Base-by-base conservation (phyloP, 1,139 yeast genomes). In the Debaryomyces coudertii region DNA sequence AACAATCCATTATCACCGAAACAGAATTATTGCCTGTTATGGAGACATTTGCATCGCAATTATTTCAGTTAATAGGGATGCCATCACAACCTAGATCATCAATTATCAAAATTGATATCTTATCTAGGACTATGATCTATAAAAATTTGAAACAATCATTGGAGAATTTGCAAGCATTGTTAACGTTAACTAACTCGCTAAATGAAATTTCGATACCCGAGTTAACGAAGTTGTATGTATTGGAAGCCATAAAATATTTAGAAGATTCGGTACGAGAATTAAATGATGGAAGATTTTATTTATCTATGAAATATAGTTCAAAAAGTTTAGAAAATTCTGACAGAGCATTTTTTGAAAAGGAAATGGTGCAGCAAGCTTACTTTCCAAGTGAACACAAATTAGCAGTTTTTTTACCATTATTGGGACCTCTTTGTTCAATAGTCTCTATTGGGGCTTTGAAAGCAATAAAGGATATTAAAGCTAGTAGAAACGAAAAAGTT, bases 361-460 rank as follows among this genome's bases (percentile, higher is more conserved):
- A 87, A 64, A 92, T 93, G 96, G 93, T 92, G 7, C 96, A 90
- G 58, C 97, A 92, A 60, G 88, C 87, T 41, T 90, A 87, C 59
- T 90, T 92, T 73, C 98, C 98, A 0, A 92, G 89, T 53, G 97
- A 92, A 60, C 98, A 93, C 62, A 90, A 90, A 61, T 73, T 92
- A 58, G 98, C 98, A 0, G 96, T 93, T 0, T 93, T 90, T 54
- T 73, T 90, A 57, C 99, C 98, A 0, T 69, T 93, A 44, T 65
- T 90, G 31, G 98, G 97, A 0, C 99, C 99, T 0, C 70, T 90
- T 22, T 69, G 80, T 1, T 79, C 93, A 15, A 92, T 93, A n/a
- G 63, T 85, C 16, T 37, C 77, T 1, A 63, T 88, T 55, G 90
- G 92, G 0, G 53, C 80, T 1, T 42, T 83, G 38, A 71, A 65